phyloP scores from a whole-genome alignment of 805 yeast species.

The Yarrowia sp. region DNA sequence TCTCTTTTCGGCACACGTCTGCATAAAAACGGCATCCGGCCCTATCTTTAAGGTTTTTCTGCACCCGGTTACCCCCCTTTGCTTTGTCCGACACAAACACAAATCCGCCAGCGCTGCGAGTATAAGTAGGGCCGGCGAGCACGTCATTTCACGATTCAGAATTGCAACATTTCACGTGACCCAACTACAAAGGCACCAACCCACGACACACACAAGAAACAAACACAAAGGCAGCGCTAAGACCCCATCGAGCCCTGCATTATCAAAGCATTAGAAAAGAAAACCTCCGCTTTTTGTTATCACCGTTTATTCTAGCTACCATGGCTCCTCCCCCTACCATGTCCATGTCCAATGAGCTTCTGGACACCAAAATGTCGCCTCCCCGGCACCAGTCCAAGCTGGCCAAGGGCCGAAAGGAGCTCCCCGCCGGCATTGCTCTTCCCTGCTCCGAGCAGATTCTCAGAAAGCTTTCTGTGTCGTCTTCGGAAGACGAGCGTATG shows the following conservation, averaged over 20 bases:
- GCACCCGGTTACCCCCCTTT: conserved; percentile 7
- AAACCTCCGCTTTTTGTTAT: neutral
- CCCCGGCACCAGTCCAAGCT: conserved; percentile 6
- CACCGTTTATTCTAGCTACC: neutral
- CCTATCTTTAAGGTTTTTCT: conserved; percentile 12
- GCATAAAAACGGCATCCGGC: neutral
- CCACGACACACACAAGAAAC: conserved; percentile 6
- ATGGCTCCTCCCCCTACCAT: conserved; percentile 16
- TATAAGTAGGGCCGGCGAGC: conserved; percentile 36
- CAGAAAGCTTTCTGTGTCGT: conserved; percentile 26
- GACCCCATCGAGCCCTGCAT: conserved; percentile 36
- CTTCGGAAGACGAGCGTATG: conserved; percentile 29
- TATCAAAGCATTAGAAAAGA: conserved; percentile 17
- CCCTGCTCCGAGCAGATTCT: conserved; percentile 36
- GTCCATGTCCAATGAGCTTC: neutral
- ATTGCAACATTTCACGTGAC: conserved; percentile 42
- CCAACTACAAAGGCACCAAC: neutral
- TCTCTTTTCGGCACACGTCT: neutral
- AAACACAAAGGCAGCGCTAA: conserved; percentile 22
- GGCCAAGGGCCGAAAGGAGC: conserved; percentile 21
- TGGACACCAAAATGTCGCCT: conserved; percentile 19
- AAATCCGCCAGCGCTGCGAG: conserved; percentile 1
- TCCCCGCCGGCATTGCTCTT: conserved; percentile 17
- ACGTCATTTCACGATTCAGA: conserved; percentile 34
- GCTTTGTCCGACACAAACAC: conserved; percentile 7